Evolutionary conservation across 176 grass and related monocot genomes (phyloP).

Genomic region (Lolium perenne): DNA sequence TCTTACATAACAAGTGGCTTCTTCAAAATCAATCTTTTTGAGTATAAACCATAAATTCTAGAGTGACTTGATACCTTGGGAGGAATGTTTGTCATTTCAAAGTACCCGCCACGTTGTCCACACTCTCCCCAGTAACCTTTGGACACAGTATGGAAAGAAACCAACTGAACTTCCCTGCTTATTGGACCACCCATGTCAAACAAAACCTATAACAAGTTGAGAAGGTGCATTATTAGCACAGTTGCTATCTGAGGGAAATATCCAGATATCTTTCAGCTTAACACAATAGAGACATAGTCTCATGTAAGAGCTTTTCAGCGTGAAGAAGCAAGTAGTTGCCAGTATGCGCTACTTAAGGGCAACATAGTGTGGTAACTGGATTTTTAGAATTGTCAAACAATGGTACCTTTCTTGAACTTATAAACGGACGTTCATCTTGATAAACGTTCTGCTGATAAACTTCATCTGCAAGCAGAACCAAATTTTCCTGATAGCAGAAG

Average conservation of each 20-base stretch:
- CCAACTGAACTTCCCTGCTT: conserved; percentile 86
- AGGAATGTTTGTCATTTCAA: conserved; percentile 99
- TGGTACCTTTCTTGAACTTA: conserved; percentile 88
- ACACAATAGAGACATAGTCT: conserved; percentile 16
- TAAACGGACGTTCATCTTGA: conserved; percentile 92
- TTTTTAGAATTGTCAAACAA: conserved; percentile 7
- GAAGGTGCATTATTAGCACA: conserved; percentile 27
- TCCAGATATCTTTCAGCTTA: conserved; percentile 4
- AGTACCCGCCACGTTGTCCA: conserved; percentile 99
- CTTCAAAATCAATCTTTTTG: neutral
- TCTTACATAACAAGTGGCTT: conserved; percentile 20
- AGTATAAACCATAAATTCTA: conserved; percentile 35
- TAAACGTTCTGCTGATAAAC: conserved; percentile 99
- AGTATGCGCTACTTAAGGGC: conserved; percentile 15
- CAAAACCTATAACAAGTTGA: conserved; percentile 68
- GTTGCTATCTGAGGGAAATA: conserved; percentile 29
- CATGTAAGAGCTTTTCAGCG: neutral
- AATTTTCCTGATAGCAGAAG: conserved; percentile 87
- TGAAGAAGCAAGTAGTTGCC: conserved; percentile 15
- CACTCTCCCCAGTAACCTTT: conserved; percentile 99
- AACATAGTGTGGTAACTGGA: neutral
- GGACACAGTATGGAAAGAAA: conserved; percentile 98
- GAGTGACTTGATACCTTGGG: conserved; percentile 63
- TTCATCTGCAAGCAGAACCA: conserved; percentile 96
- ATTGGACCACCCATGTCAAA: conserved; percentile 82